Conservation (phyloP, 2,329 filamentous ascomycete species). For the Monilinia aucupariae region DNA sequence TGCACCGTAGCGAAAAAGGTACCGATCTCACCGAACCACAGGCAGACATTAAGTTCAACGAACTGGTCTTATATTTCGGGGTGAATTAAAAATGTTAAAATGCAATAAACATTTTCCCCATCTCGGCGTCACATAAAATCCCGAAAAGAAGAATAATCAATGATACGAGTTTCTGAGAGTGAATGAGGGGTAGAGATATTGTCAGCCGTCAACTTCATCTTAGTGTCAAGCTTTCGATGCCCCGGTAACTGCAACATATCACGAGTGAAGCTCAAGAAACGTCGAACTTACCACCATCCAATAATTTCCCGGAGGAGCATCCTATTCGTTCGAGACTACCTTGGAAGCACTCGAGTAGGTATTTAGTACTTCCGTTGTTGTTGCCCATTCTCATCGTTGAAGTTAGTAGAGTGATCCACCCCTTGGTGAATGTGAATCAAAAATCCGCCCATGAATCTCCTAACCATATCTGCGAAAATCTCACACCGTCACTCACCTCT, state of each 20-base stretch:
- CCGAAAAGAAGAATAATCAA: not conserved
- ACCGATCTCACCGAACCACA: not conserved
- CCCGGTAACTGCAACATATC: not conserved
- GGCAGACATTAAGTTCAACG: not conserved
- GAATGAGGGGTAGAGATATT: conserved; percentile 7
- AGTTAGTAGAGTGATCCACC: not conserved
- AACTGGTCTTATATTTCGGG: not conserved
- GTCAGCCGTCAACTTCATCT: not conserved
- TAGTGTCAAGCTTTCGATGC: conserved; percentile 9
- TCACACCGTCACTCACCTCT: conserved; percentile 11
- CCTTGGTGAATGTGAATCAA: not conserved
- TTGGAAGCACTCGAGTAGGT: not conserved
- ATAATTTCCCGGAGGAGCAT: not conserved
- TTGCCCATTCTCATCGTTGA: not conserved
- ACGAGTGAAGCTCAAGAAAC: not conserved
- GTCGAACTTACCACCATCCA: not conserved
- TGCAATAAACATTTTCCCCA: not conserved
- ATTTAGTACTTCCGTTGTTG: not conserved
- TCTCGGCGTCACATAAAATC: conserved; percentile 7
- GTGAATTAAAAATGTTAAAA: not conserved
- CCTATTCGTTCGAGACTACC: not conserved
- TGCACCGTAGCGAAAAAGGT: conserved; percentile 3
- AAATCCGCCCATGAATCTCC: not conserved
- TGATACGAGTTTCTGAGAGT: not conserved
- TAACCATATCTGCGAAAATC: not conserved